A percentile compares a stretch with the other conserved stretches of the same genome.
Conservation (phyloP, 805 yeast genomes). For the Kluyveromyces dobzhanskii region DNA sequence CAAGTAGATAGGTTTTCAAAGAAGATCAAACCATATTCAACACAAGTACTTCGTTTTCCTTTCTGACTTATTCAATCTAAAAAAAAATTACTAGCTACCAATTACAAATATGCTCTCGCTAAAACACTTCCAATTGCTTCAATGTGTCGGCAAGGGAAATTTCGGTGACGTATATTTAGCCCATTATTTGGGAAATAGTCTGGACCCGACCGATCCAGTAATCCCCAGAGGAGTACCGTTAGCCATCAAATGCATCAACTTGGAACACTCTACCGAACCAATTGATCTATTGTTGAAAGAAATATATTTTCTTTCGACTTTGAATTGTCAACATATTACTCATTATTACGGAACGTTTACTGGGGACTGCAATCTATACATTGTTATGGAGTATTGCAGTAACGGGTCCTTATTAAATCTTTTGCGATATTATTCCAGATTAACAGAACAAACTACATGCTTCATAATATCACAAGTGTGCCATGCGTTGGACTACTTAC, state of each 20-base stretch:
- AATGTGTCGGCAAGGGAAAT: slow-evolving; percentile 74
- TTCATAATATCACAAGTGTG: slow-evolving; percentile 57
- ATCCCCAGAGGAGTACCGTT: slow-evolving; percentile 37
- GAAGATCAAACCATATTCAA: no score
- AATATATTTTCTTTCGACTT: slow-evolving; percentile 60
- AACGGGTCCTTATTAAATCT: slow-evolving; percentile 87
- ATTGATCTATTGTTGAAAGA: slow-evolving; percentile 66
- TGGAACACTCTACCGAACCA: slow-evolving; percentile 75
- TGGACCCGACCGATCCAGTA: slow-evolving; percentile 13
- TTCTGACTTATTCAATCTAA: no score
- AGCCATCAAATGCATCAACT: slow-evolving; percentile 80
- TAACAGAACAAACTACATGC: slow-evolving; percentile 41
- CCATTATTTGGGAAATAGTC: slow-evolving; percentile 1
- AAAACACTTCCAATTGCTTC: slow-evolving; percentile 17
- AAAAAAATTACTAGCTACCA: no score
- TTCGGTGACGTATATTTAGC: slow-evolving; percentile 84
- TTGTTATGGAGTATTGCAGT: slow-evolving; percentile 91
- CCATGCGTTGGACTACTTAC: slow-evolving; percentile 69
- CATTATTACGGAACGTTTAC: slow-evolving; percentile 56
- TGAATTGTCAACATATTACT: slow-evolving; percentile 62
- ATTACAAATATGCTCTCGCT: slow-evolving; percentile 2
- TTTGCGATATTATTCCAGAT: slow-evolving; percentile 33
- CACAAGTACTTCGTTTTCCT: no score
- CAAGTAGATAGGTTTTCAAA: no score
- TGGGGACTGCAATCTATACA: slow-evolving; percentile 66